A percentile compares a stretch with the other conserved stretches of the same genome.
Evolutionary conservation across 2,329 filamentous ascomycete genomes (phyloP).

Genomic region (Cadophora malorum): DNA sequence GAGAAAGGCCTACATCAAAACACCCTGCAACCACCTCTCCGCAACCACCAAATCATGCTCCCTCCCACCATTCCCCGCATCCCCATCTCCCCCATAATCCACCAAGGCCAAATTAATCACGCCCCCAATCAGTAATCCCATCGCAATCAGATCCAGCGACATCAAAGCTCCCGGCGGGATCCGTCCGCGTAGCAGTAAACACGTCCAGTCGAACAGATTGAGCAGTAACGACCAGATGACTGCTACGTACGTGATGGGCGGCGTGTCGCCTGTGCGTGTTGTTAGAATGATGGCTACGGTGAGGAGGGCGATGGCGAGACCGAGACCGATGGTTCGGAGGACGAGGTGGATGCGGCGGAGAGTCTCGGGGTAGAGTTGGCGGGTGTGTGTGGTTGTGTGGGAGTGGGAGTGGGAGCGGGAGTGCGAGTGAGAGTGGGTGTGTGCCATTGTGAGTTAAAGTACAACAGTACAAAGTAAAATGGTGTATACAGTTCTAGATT

Average conservation of each 20-base stretch:
- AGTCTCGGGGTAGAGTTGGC: conserved; percentile 24
- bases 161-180: conserved; percentile 21
- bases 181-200: conserved; percentile 6
- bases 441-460: neutral
- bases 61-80: conserved; percentile 33
- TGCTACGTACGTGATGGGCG: conserved; percentile 21
- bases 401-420: neutral
- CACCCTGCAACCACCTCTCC: conserved; percentile 20
- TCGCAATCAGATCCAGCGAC: conserved; percentile 21
- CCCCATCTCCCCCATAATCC: conserved; percentile 21
- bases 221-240: conserved; percentile 23
- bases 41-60: conserved; percentile 6
- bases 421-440: neutral
- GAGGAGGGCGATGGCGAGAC: conserved; percentile 26
- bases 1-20: conserved; percentile 11
- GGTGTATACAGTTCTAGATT: too few species aligned
- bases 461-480: neutral
- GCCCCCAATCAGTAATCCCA: conserved; percentile 20
- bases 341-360: conserved; percentile 19
- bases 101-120: conserved; percentile 22
- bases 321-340: conserved; percentile 19
- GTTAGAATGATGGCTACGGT: conserved; percentile 23
- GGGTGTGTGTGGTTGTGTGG: neutral
- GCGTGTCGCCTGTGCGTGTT: conserved; percentile 19
- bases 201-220: conserved; percentile 19